These are phyloP conservation scores for Dichomitus squalens DNA, from an alignment of 1,284 basidiomycete genomes.

Conservation along the genomic window DNA sequence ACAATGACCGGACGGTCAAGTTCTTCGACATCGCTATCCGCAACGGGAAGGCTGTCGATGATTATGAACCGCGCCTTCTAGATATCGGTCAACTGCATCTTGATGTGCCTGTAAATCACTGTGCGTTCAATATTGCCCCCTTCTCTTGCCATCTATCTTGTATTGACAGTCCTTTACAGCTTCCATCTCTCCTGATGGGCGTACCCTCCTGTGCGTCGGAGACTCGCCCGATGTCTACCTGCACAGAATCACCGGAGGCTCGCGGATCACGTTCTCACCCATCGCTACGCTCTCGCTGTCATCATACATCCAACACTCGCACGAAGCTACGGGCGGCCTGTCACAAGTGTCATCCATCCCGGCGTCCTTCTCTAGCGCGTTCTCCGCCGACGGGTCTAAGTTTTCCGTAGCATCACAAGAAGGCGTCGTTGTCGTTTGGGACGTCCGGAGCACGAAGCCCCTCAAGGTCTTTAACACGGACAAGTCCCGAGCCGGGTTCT, in stretches of 20 bases:
- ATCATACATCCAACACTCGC: slow-evolving; percentile 40
- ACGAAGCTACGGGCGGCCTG: slow-evolving; percentile 33
- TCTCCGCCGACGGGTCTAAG: slow-evolving; percentile 77
- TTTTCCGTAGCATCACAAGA: slow-evolving; percentile 89
- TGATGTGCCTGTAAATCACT: slow-evolving; percentile 72
- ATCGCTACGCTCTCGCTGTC: slow-evolving; percentile 62
- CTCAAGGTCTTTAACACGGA: slow-evolving; percentile 66
- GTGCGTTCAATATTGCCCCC: slow-evolving; percentile 39
- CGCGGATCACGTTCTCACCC: slow-evolving; percentile 55
- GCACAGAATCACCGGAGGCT: slow-evolving; percentile 65
- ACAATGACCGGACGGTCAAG: slow-evolving; percentile 80
- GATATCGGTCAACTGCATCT: slow-evolving; percentile 59
- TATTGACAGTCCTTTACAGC: slow-evolving; percentile 43
- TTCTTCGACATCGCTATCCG: slow-evolving; percentile 72
- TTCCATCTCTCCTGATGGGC: slow-evolving; percentile 83
- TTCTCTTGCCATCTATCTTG: slow-evolving; percentile 27
- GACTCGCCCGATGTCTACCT: slow-evolving; percentile 84
- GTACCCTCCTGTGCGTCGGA: slow-evolving; percentile 82
- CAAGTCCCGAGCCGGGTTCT: slow-evolving; percentile 41
- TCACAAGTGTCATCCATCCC: slow-evolving; percentile 45
- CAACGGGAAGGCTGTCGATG: slow-evolving; percentile 21
- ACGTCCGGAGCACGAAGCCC: slow-evolving; percentile 72
- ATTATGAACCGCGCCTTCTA: slow-evolving; percentile 46
- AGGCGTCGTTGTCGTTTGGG: slow-evolving; percentile 81
- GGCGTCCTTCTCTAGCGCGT: slow-evolving; percentile 84